Base-by-base conservation (phyloP, 768 basidiomycete species). In the Podaxis sp. region DNA sequence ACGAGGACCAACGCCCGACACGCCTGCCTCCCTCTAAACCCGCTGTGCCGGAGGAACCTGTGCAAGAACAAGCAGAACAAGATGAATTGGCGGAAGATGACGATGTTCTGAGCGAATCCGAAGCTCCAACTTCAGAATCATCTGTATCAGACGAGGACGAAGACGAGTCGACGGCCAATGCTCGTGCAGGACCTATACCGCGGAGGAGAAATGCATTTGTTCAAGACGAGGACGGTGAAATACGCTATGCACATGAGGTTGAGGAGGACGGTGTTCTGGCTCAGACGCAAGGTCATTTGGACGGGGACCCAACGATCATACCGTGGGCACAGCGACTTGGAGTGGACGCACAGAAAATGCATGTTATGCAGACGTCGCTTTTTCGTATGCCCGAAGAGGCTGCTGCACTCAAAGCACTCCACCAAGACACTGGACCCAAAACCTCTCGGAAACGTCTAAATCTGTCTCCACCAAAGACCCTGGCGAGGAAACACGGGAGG, bases 281-380 rank as follows among this genome's bases (percentile, higher is more conserved):
- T 0, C 62, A 71, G 9, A 71, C 75, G 14, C 66, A 70, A 21
- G 69, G 65, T 55, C 72, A 70, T 5, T 16, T 61, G 47, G 58
- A 64, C 18, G 73, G 71, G 1, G 82, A 85, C 61, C 73, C 82
- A 5, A 78, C 80, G 5, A 76, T 85, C 47, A 83, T 85, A 57
- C 84, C 89, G 40, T 91, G 90, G 89, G 85, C 87, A 13, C 81
- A 87, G 50, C 84, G 84, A 54, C 71, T 88, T 27, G 89, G 90
- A 4, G 77, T 95, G n/a, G 92, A 95, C 70, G 81, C 88, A 13
- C 91, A 92, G 71, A 89, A 87, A 74, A 86, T 95, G 81, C 90
- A 93, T 67, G 91, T 95, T 57, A 96, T 96, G 94, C 94, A 96
- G 68, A 86, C 90, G 0, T 89, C 90, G 36, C 74, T 96, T 55